Base-by-base conservation (phyloP, 805 yeast genomes). In the Diddensiella santjacobensis region DNA sequence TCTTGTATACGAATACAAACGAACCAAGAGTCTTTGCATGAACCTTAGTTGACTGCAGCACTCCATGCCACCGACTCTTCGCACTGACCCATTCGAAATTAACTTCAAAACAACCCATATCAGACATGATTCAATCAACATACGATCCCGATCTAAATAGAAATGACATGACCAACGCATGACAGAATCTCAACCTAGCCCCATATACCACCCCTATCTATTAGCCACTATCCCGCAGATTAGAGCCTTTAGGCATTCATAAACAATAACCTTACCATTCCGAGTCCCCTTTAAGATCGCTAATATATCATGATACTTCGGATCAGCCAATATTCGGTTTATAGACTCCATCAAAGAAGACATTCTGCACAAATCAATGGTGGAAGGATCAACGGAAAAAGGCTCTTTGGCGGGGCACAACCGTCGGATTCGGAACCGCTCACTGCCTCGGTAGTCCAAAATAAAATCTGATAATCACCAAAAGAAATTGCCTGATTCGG, bases 121-220 rank as follows among this genome's bases (percentile, higher is more conserved):
- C n/a, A n/a, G n/a, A n/a, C n/a, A n/a, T n/a, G n/a, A n/a, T n/a
- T n/a, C n/a, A n/a, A n/a, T n/a, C n/a, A n/a, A 55, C 62, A 49
- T 52, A 64, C 40, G 79, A 74, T 3, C 83, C 83, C 31, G 73
- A 68, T 41, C 78, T 67, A 59, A 80, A 81, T 22, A 81, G 66
- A 29, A 80, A 62, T 42, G 78, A 75, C 64, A 81, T 80, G 40
- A 81, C 87, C 42, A 81, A 60, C 0, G 85, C 81, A 63, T 81
- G 87, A 42, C 81, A 75, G 58, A 81, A 80, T 43, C 87, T 67
- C 35, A 81, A 65, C 55, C 77, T 73, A 2, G 81, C 82, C 1
- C 87, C 87, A 52, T 81, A 81, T 4, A 78, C 79, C 4, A 75
- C 66, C 17, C 82, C 81, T 54, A 33, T 3, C 30, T 22, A 40